Base-by-base conservation (phyloP, 2,329 filamentous ascomycete species). In the Fusarium mangiferae region DNA sequence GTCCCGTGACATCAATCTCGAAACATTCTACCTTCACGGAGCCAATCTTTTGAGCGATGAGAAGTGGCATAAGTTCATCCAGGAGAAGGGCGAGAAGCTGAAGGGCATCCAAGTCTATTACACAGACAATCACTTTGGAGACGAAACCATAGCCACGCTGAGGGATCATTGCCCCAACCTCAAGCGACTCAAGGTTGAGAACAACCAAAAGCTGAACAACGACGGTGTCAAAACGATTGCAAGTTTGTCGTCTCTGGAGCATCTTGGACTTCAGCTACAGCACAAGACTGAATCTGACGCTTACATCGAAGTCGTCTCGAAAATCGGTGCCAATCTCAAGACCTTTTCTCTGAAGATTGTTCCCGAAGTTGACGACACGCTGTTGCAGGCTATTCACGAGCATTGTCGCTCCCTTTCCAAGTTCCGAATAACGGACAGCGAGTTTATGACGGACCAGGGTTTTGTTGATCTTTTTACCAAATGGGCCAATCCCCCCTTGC, bases 21-120 rank as follows among this genome's bases (percentile, higher is more conserved):
- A 91, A 68, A 87, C 90, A 63, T 86, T 98, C 48, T 93, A 94
- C 72, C 87, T 98, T 1, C 92, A 96, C 72, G 94, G 94, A 17
- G 91, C 94, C 15, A 98, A 98, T 75, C 89, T 98, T 2, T 85
- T 98, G 22, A 91, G 92, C 15, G 91, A 96, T 68, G 85, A 88
- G 8, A 91, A 90, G 79, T 98, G 95, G 95, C 86, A 88, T 58
- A 86, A 89, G 55, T 90, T 93, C 55, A 89, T 98, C 61, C 83
- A 84, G 18, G 85, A 87, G 57, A 91, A 92, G 66, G 95, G 95
- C 17, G 76, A 84, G 14, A 82, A 87, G 28, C 86, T 98, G 18
- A 88, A 90, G 75, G 87, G 87, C 1, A 82, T 98, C 26, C 93
- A 95, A 77, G 87, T 98, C 5, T 95, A 94, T 78, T 95, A 93